Base-by-base conservation (phyloP, 306 rosid genomes). In the Begonia loranthoides region DNA sequence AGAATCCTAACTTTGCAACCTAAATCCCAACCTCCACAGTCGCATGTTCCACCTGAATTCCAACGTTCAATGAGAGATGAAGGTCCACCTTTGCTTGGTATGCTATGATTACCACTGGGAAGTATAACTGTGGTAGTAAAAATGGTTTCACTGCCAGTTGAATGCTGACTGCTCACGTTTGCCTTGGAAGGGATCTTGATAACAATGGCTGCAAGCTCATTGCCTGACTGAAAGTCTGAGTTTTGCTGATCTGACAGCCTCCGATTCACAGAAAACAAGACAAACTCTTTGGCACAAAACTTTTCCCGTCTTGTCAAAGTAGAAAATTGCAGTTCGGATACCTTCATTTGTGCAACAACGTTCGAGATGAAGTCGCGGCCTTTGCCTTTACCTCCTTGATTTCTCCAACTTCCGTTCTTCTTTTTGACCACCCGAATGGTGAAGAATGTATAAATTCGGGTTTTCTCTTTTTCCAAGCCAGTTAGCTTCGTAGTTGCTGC, bases 21-120 rank as follows among this genome's bases (percentile, higher is more conserved):
- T 74, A 83, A 49, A 75, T 92, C 99, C 99, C 99, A 92, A 70
- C 99, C 99, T 34, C 96, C 99, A 74, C 99, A 92, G 66, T 92
- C 99, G 40, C 99, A 92, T 21, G 79, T 63, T 60, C 99, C 99
- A 47, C 99, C 96, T 6, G 94, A 71, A 63, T 55, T 83, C 99
- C 99, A 92, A 28, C 99, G 94, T 74, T 86, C 88, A 61, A 92
- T 74, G 56, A 86, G 63, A 6, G 99, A 86, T 13, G 99, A 86
- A 40, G 99, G 99, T 65, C 99, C 99, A 41, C 96, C 94, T 43
- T 80, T 77, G 60, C 86, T 78, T 8, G 96, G 99, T 60, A 80
- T 73, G 77, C 88, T 83, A 61, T 92, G 99, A 64, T 62, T 66
- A 38, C 88, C 99, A 61, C 88, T 69, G 41, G 99, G 99, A 56